These are phyloP conservation scores for Talaromyces sp. DNA, from an alignment of 2,329 filamentous ascomycete genomes.

Conservation along the genomic window DNA sequence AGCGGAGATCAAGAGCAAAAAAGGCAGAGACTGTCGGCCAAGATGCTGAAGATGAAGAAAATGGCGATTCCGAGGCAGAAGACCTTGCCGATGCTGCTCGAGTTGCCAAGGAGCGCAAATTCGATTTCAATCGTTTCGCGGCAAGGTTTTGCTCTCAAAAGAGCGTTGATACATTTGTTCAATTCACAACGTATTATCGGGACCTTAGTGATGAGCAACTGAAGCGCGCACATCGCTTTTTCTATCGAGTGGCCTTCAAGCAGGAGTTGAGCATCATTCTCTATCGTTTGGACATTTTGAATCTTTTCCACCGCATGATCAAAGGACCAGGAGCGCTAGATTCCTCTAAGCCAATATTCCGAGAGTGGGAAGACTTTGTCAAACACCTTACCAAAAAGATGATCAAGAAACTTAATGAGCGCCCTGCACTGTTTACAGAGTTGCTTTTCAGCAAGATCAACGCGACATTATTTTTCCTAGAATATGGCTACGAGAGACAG, in stretches of 20 bases:
- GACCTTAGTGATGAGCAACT: slow-evolving; percentile 78
- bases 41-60: slow-evolving; percentile 50
- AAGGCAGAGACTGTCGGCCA: slow-evolving; percentile 50
- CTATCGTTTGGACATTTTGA: slow-evolving; percentile 86
- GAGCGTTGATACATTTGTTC: slow-evolving; percentile 84
- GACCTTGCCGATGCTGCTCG: slow-evolving; percentile 70
- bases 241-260: slow-evolving; percentile 93
- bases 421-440: slow-evolving; percentile 82
- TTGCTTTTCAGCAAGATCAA: slow-evolving; percentile 93
- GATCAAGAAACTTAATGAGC: slow-evolving; percentile 78
- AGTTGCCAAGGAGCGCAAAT: slow-evolving; percentile 79
- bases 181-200: slow-evolving; percentile 74
- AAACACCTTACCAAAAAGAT: slow-evolving; percentile 80
- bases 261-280: slow-evolving; percentile 86
- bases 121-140: slow-evolving; percentile 85
- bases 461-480: slow-evolving; percentile 78
- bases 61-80: slow-evolving; percentile 65
- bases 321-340: slow-evolving; percentile 80
- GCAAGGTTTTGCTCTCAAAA: slow-evolving; percentile 78
- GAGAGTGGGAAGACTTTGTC: slow-evolving; percentile 88
- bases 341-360: slow-evolving; percentile 63
- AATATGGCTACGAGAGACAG: slow-evolving; percentile 86
- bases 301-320: slow-evolving; percentile 85
- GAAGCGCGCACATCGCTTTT: slow-evolving; percentile 89
- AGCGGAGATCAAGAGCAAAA: slow-evolving; percentile 70